phyloP scores from a whole-genome alignment of 2,329 filamentous ascomycete species.

The Podosphaera aphanis region DNA sequence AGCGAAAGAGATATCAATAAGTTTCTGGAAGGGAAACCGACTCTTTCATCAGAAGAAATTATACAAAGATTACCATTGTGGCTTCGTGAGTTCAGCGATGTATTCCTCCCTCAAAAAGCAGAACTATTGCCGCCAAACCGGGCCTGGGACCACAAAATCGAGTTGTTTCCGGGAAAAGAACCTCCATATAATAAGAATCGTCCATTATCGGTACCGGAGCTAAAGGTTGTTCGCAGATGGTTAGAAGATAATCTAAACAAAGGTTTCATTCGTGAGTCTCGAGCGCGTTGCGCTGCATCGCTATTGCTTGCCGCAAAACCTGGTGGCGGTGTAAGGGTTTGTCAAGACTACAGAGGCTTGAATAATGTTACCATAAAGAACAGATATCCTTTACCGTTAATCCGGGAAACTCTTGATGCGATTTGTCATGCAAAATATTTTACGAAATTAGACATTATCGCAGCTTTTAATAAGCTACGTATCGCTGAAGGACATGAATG shows the following conservation, averaged over 20 bases:
- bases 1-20: too few relatives aligned
- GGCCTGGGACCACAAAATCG: not conserved
- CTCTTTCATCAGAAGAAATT: too few relatives aligned
- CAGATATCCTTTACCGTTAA: constrained; percentile 1
- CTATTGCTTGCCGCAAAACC: not conserved
- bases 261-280: constrained; percentile 1
- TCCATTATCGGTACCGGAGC: not conserved
- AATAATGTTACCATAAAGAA: constrained; percentile 2
- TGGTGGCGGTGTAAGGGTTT: not conserved
- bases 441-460: not conserved
- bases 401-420: not conserved
- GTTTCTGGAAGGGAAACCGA: too few relatives aligned
- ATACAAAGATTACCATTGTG: too few relatives aligned
- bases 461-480: not conserved
- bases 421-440: not conserved
- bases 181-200: not conserved
- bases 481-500: not conserved
- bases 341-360: not conserved
- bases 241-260: constrained; percentile 2
- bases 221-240: not conserved
- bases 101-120: too few relatives aligned
- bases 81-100: too few relatives aligned
- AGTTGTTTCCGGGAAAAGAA: not conserved
- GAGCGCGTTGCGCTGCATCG: not conserved
- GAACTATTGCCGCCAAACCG: not conserved